Evolutionary conservation across 2,329 filamentous ascomycete genomes (phyloP).

Genomic region (Fusarium albosuccineum): DNA sequence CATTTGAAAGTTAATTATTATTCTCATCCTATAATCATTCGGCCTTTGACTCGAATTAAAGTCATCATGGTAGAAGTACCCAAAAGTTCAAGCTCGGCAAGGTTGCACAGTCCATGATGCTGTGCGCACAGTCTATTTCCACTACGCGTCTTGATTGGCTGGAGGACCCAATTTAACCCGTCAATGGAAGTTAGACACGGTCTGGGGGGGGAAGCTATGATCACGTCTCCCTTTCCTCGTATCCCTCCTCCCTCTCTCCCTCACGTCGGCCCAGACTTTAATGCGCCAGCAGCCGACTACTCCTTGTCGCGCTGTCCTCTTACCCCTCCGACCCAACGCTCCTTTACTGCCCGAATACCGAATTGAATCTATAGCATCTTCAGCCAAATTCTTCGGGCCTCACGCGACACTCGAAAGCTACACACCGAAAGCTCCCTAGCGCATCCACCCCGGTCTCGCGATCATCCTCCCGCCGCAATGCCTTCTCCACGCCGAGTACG

Average conservation of each 20-base stretch:
- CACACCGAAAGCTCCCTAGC: constrained; percentile 45
- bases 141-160: constrained; percentile 26
- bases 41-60: too few relatives aligned
- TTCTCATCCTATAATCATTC: too few relatives aligned
- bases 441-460: constrained; percentile 26
- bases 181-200: constrained; percentile 16
- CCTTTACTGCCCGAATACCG: constrained; percentile 15
- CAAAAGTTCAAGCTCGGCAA: neutral
- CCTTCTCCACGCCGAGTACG: constrained; percentile 78
- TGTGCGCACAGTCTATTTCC: constrained; percentile 16
- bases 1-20: too few relatives aligned
- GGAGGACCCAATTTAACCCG: constrained; percentile 13
- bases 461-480: constrained; percentile 61
- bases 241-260: constrained; percentile 6
- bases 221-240: constrained; percentile 38
- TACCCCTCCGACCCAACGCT: constrained; percentile 1
- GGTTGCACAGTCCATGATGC: constrained; percentile 19
- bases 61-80: neutral
- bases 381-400: neutral
- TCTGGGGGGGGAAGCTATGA: constrained; percentile 26
- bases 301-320: constrained; percentile 24
- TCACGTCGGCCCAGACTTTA: constrained; percentile 10
- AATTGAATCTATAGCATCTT: constrained; percentile 1
- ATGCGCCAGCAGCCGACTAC: constrained; percentile 26
- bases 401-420: constrained; percentile 23